Evolutionary conservation across 1,139 yeast species (phyloP), one percentile per base, ranked within the genome.

Genomic region (Zygotorulaspora mrakii): DNA sequence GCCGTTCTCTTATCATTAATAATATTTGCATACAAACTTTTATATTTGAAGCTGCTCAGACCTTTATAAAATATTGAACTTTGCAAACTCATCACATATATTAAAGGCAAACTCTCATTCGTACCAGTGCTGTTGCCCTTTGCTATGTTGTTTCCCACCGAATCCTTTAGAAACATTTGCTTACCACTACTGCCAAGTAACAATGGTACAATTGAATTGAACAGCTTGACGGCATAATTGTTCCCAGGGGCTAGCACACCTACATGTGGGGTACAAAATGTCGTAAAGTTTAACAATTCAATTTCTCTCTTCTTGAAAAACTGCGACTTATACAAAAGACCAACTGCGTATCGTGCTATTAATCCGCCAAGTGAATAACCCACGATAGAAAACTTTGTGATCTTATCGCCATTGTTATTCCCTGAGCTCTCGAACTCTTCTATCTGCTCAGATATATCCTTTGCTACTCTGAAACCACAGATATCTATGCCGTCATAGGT

Each of bases 331-430:
- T 74, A 67, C 35, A 87, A 66, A 13, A 83, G 64, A 0, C 96
- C 96, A 33, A 84, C 64, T 5, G 91, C 86, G 59, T 82, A 86
- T 23, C 95, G 67, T 1, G 85, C 70, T 38, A 85, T 79, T 39
- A 87, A 66, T 0, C 95, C 95, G 7, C 95, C 96, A 36, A 87
- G 65, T 0, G 95, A 84, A 60, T 85, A 87, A 2, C 95, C 95
- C 11, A 82, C 70, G 10, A 86, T 67, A 1, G 94, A 82, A 43
- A 86, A 66, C 52, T 77, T 77, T 10, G 69, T 66, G 17, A 46
- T 44, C 24, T 25, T 24, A 10, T 33, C 33, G 5, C 11, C 23
- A 17, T 57, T 40, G 2, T 9, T 17, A n/a, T 10, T 20, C 10
- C 21, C n/a, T 13, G 37, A 23, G 10, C n/a, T 20, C 12, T 40